Evolutionary conservation across 2,329 filamentous ascomycete species (phyloP), one percentile per base, ranked within the genome.

Genomic region (Curvularia sp.): DNA sequence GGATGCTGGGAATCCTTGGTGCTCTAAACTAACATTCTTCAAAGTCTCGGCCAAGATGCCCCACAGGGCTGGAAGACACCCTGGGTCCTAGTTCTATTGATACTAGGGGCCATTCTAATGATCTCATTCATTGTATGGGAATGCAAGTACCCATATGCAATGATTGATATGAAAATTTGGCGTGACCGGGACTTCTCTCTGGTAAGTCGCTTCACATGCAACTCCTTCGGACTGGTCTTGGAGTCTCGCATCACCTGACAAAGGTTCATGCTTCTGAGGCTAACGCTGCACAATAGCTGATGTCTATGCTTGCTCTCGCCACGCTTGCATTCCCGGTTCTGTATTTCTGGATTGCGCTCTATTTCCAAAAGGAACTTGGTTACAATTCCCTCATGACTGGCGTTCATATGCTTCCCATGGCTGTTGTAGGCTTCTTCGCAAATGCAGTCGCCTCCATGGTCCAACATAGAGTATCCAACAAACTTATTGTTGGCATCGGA

Each of bases 381-480:
- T 79, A 84, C 55, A 81, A 81, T 0, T 81, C 88, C 0, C 78
- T 91, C 2, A 79, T 79, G 57, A 85, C 88, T 2, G 87, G 87
- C 0, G 81, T 88, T 3, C 84, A 86, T 57, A 77, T 91, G 46
- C 80, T 91, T 1, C 89, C 89, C 0, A 87, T 89, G 80, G 86
- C 85, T 1, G 79, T 90, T 45, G 82, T 82, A 19, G 88, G 88
- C 0, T 77, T 91, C 2, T 56, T 85, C 1, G 87, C 87, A 72
- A 91, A 90, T 64, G 60, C 88, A 32, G 73, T 90, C 43, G 87
- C 86, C 0, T 87, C 85, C 3, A 76, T 84, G 30, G 76, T 90
- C 46, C 78, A 90, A 48, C 86, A 90, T 69, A 81, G 79, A 45
- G 80, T 91, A 47, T 87, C 84, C 67, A 90, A 90, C 70, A 88